Percentiles rank a stretch among this genome's conserved stretches.
These are phyloP conservation scores for Mycena amicta DNA, from an alignment of 768 basidiomycete species.

Conservation along the genomic window DNA sequence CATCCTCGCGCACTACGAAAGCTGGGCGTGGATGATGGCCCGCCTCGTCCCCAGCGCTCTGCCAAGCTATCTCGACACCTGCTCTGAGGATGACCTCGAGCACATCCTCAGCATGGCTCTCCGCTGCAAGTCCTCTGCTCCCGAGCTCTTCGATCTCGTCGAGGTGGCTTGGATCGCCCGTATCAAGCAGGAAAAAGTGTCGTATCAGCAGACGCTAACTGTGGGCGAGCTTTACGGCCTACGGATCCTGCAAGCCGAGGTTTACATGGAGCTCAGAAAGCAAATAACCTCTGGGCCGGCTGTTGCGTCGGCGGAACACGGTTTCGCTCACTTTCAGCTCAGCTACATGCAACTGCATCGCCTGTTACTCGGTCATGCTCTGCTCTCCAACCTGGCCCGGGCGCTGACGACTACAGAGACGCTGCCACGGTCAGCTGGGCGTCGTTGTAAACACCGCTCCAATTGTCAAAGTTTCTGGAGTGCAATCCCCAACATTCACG, in stretches of 20 bases:
- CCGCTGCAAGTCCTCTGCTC: neutral
- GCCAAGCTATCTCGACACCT: neutral
- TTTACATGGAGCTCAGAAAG: neutral
- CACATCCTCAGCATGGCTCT: neutral
- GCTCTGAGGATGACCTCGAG: neutral
- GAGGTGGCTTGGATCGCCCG: neutral
- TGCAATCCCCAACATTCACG: no score
- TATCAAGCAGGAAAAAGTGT: neutral
- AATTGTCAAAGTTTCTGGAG: neutral
- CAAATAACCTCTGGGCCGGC: neutral
- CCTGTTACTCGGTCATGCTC: neutral
- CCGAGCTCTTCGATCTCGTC: neutral
- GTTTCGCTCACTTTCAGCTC: neutral
- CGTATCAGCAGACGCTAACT: neutral
- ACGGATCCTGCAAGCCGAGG: neutral
- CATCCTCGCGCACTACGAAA: neutral
- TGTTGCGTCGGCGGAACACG: neutral
- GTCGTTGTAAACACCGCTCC: neutral
- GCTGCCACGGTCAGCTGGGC: neutral
- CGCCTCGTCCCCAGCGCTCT: neutral
- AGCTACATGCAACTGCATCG: neutral
- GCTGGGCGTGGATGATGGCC: slow-evolving; percentile 2
- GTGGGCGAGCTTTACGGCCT: neutral
- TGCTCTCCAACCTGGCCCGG: neutral
- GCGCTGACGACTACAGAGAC: neutral